Base-by-base conservation (phyloP, 1,284 basidiomycete species). In the Naganishia sp. region DNA sequence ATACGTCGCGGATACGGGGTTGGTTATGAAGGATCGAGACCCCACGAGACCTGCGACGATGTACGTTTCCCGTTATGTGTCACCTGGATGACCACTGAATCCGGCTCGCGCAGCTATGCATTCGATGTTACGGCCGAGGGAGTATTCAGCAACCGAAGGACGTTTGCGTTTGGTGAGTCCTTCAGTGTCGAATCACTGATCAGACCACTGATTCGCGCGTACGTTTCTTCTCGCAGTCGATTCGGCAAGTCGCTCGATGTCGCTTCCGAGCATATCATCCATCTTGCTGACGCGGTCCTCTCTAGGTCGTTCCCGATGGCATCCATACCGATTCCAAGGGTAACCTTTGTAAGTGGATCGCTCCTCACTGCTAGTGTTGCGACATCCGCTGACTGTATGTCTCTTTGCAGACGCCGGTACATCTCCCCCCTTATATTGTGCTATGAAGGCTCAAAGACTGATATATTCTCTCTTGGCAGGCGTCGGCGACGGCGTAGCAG, bases 401-500 rank as follows among this genome's bases (percentile, higher is more conserved):
- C n/a, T 25, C 46, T 21, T 33, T 25, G 15, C 50, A 18, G 23
- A 39, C 33, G 9, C 13, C 11, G 39, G n/a, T 42, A 64, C 36
- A 39, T 39, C 36, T 39, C 28, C 28, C 28, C 28, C 28, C 36
- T 39, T 39, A 39, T 39, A 10, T 13, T 13, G 9, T 39, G 36
- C 7, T 13, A 9, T 39, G 36, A n/a, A 39, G 13, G 7, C 36
- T 7, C 7, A 39, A 39, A 39, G 36, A 39, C 21, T 18, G 21
- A 43, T 18, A 0, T 25, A 11, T 36, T 4, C 33, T 28, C 18
- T 33, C 13, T 16, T 48, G 81, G 4, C 85, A 18, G 87, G 87
- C 2, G 84, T 83, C 67, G 87, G 85, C 6, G 90, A 92, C 71
- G 90, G 90, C 50, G 85, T 88, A 1, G 85, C 89, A 28, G 87